A percentile compares a stretch with the other conserved stretches of the same genome.
Conservation (phyloP, 257 asterid genomes). For the Verbascum thapsus region DNA sequence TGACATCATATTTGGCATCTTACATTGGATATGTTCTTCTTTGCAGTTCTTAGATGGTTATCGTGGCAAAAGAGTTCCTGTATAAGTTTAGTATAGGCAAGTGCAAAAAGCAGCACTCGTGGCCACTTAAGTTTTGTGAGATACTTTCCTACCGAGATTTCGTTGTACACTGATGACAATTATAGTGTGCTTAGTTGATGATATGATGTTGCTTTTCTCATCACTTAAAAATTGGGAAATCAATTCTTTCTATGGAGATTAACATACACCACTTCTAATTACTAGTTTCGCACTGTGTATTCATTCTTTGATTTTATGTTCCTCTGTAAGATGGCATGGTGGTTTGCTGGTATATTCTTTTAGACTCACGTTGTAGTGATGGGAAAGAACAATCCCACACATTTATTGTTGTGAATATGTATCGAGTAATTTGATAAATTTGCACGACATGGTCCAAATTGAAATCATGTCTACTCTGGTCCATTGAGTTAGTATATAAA, state of each 20-base stretch:
- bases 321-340: background rate
- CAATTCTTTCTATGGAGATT: slow-evolving; percentile 11
- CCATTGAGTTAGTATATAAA: no score
- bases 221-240: slow-evolving; percentile 10
- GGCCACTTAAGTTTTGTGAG: slow-evolving; percentile 26
- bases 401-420: no score
- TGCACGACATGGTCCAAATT: no score
- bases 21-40: slow-evolving; percentile 1
- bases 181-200: background rate
- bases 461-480: no score
- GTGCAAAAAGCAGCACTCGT: slow-evolving; percentile 16
- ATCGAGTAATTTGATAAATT: no score
- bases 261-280: background rate
- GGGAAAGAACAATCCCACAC: no score
- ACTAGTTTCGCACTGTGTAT: background rate
- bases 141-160: slow-evolving; percentile 11
- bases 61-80: slow-evolving; percentile 56
- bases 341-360: background rate
- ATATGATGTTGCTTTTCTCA: slow-evolving; percentile 6
- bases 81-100: slow-evolving; percentile 28
- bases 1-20: background rate
- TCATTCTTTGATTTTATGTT: background rate
- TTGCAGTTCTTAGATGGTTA: slow-evolving; percentile 62
- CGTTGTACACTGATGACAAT: slow-evolving; percentile 27
- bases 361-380: no score